Evolutionary conservation across 176 grass and related monocot species (phyloP).

Genomic region (Aegilops speltoides): DNA sequence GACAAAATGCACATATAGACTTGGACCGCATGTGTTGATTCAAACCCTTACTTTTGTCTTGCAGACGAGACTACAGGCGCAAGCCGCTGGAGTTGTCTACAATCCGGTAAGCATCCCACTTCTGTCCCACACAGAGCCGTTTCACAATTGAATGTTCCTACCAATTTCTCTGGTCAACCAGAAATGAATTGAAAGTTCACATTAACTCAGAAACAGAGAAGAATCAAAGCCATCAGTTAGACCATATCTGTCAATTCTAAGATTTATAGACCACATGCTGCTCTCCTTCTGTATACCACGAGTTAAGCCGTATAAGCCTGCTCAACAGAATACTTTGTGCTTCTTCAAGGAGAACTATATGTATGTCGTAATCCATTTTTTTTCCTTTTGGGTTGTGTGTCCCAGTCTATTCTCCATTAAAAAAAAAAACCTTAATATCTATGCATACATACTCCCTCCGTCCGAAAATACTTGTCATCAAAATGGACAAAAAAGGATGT

Average conservation of each 20-base stretch:
- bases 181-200: not conserved
- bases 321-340: too few species aligned
- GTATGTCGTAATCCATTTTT: too few species aligned
- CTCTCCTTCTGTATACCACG: too few species aligned
- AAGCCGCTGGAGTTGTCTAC: conserved; percentile 88
- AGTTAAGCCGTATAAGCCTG: too few species aligned
- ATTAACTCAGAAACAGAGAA: not conserved
- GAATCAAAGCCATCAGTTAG: not conserved
- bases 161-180: not conserved
- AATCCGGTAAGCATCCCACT: conserved; percentile 42
- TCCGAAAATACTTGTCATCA: too few species aligned
- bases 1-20: not conserved
- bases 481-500: too few species aligned
- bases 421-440: not conserved
- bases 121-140: not conserved
- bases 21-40: not conserved
- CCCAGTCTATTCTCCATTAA: not conserved
- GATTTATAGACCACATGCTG: not conserved
- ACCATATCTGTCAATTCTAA: not conserved
- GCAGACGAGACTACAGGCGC: conserved; percentile 95
- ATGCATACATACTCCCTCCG: not conserved
- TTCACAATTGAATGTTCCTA: not conserved
- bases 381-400: too few species aligned
- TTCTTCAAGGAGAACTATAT: too few species aligned
- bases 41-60: not conserved